phyloP scores from a whole-genome alignment of 805 yeast species.

The Yarrowia sp. region DNA sequence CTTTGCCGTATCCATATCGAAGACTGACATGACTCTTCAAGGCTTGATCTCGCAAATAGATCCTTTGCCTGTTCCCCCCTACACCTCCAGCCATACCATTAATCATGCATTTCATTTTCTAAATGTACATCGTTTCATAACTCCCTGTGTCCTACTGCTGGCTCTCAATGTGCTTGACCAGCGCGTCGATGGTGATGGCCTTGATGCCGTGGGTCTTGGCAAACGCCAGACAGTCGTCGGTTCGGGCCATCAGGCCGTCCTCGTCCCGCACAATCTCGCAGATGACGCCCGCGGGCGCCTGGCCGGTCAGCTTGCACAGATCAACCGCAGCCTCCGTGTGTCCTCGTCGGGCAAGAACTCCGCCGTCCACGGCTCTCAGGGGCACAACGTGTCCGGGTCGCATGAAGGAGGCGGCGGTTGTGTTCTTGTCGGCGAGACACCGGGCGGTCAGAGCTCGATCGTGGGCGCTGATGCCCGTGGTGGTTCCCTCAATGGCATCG shows the following conservation, averaged over 20 bases:
- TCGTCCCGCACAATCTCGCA: conserved; percentile 91
- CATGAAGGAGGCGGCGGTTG: conserved; percentile 64
- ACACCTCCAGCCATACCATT: neutral
- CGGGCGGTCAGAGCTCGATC: conserved; percentile 85
- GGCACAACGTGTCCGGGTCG: conserved; percentile 96
- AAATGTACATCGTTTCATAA: neutral
- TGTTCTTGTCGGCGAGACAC: conserved; percentile 59
- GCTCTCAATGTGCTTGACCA: conserved; percentile 51
- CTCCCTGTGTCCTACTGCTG: neutral
- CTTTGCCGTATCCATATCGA: no score
- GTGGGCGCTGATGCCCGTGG: conserved; percentile 94
- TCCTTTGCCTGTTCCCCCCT: no score
- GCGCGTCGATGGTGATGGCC: conserved; percentile 73
- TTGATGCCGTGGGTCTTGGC: conserved; percentile 60
- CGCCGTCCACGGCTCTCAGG: conserved; percentile 83
- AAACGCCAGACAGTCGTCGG: conserved; percentile 78
- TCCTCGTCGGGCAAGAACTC: conserved; percentile 78
- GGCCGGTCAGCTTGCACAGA: conserved; percentile 69
- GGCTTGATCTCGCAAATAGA: no score
- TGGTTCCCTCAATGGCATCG: conserved; percentile 82
- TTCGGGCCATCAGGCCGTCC: conserved; percentile 94
- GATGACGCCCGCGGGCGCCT: conserved; percentile 84
- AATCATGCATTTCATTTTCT: neutral
- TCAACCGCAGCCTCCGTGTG: conserved; percentile 98
- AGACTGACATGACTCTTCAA: no score